A percentile compares a stretch with the other conserved stretches of the same genome.
phyloP scores from a whole-genome alignment of 345 rosid genomes.

The Aethionema arabicum region DNA sequence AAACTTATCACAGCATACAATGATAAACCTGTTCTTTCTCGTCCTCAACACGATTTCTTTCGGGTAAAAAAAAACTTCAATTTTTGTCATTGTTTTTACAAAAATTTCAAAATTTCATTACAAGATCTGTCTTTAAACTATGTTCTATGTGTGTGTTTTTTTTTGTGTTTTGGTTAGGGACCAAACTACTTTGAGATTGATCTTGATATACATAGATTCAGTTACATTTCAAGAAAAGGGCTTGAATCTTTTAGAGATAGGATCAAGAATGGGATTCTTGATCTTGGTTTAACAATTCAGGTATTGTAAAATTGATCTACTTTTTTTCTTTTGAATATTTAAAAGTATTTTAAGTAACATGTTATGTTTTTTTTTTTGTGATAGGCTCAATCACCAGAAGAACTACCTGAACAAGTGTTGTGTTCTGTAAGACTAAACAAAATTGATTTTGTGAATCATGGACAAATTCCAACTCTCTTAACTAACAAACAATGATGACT shows the following conservation, averaged over 20 bases:
- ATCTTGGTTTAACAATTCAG: conserved; percentile 85
- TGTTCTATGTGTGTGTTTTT: not conserved
- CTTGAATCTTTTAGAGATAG: conserved; percentile 79
- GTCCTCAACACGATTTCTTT: conserved; percentile 79
- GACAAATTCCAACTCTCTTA: conserved; percentile 67
- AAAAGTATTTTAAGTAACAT: conserved; percentile 19
- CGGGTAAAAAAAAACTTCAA: conserved; percentile 39
- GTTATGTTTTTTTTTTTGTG: conserved; percentile 6
- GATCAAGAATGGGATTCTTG: conserved; percentile 53
- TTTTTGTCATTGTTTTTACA: not conserved
- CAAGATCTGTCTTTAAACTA: conserved; percentile 1
- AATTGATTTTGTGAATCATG: conserved; percentile 66
- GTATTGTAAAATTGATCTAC: conserved; percentile 36
- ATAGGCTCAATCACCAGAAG: conserved; percentile 84
- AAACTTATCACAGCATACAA: conserved; percentile 74
- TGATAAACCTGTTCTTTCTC: conserved; percentile 77
- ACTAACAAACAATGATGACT: conserved; percentile 33
- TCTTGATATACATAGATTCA: conserved; percentile 77
- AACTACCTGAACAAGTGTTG: conserved; percentile 77
- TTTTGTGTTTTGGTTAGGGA: conserved; percentile 47
- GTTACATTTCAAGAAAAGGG: conserved; percentile 86
- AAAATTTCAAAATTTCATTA: not conserved
- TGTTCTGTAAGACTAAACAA: conserved; percentile 70
- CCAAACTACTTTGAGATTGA: conserved; percentile 80
- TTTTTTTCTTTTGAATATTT: not conserved